phyloP scores from a whole-genome alignment of 495 filamentous ascomycete genomes.

The Aspergillus carlsbadensis region DNA sequence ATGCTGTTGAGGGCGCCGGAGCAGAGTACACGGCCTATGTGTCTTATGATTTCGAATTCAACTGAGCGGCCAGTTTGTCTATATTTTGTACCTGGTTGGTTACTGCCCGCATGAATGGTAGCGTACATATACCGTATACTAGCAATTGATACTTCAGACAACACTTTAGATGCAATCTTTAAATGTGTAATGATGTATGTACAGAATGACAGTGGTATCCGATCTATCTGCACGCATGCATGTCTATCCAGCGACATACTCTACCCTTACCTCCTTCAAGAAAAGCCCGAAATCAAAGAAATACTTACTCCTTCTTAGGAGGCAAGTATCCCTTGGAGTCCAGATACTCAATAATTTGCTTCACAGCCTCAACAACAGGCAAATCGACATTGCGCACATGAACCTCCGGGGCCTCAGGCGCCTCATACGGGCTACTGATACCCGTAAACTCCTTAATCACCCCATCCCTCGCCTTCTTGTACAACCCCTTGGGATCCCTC shows the following conservation, averaged over 20 bases:
- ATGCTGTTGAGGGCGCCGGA: constrained; percentile 61
- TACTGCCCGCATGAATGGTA: constrained; percentile 10
- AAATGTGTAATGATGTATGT: background rate
- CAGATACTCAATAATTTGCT: constrained; percentile 77
- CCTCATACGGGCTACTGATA: constrained; percentile 89
- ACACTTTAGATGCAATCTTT: no score
- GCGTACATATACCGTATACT: constrained; percentile 17
- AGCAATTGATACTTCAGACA: background rate
- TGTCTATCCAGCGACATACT: constrained; percentile 1
- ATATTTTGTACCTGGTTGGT: constrained; percentile 1
- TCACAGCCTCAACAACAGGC: constrained; percentile 81
- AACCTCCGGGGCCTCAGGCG: constrained; percentile 81
- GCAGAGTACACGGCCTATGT: constrained; percentile 94
- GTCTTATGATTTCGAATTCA: constrained; percentile 91
- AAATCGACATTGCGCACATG: constrained; percentile 73
- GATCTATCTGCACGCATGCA: constrained; percentile 12
- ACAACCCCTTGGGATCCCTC: constrained; percentile 94
- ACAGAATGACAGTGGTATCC: background rate
- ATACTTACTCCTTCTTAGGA: constrained; percentile 41
- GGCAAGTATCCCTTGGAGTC: constrained; percentile 62
- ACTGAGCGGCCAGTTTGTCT: constrained; percentile 21
- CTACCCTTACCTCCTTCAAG: background rate
- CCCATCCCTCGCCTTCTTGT: constrained; percentile 91
- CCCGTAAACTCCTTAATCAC: constrained; percentile 98
- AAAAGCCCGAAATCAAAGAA: background rate